Conservation (phyloP, 73 alveolate species). For the Paramecium primaurelia region DNA sequence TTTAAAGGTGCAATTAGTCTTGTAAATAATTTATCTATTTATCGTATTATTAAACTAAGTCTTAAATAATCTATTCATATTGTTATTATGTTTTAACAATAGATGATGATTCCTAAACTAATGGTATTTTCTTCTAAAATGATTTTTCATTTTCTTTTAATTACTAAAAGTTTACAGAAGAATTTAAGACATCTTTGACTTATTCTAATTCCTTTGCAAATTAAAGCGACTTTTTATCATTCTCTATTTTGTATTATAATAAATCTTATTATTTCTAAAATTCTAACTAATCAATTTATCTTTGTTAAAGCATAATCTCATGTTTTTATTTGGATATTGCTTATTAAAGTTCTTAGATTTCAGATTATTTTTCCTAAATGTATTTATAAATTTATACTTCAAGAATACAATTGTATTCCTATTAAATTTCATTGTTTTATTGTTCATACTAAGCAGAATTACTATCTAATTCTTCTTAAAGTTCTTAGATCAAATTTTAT, state of each 20-base stretch:
- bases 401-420: not conserved
- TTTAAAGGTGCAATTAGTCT: not conserved
- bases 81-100: not conserved
- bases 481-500: not conserved
- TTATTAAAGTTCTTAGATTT: not conserved
- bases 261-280: constrained; percentile 22
- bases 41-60: not conserved
- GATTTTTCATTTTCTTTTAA: not conserved
- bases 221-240: not conserved
- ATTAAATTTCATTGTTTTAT: not conserved
- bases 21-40: not conserved
- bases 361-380: not conserved
- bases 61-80: constrained; percentile 44
- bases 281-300: constrained; percentile 31
- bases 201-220: not conserved
- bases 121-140: not conserved
- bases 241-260: not conserved
- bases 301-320: not conserved
- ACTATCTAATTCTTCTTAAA: not conserved
- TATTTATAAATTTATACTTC: not conserved
- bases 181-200: not conserved
- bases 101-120: not conserved
- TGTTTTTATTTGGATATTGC: not conserved
- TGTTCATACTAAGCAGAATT: not conserved
- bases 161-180: not conserved